Evolutionary conservation across 345 rosid genomes (phyloP).

Genomic region (Nasturtium officinale): DNA sequence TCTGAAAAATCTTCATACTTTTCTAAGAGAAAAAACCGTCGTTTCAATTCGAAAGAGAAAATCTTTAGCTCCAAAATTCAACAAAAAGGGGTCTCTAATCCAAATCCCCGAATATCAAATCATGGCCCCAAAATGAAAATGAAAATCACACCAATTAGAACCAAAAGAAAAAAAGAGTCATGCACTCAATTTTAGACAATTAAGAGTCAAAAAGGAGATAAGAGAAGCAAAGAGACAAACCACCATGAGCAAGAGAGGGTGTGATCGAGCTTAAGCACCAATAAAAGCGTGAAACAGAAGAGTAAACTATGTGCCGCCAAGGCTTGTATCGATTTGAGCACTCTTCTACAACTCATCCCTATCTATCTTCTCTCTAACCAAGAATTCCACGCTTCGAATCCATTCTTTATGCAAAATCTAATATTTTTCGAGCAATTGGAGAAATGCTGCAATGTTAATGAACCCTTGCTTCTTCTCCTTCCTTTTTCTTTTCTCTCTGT

Average conservation of each 20-base stretch:
- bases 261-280: conserved; percentile 73
- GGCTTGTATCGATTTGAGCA: conserved; percentile 87
- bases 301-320: conserved; percentile 78
- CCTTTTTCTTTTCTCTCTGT: conserved; percentile 6
- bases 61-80: conserved; percentile 18
- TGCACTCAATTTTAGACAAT: conserved; percentile 15
- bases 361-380: conserved; percentile 19
- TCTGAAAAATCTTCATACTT: conserved; percentile 5
- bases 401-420: conserved; percentile 11
- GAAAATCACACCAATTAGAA: conserved; percentile 25
- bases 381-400: neutral
- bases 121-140: neutral
- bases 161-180: neutral
- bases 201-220: neutral
- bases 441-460: conserved; percentile 23
- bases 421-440: conserved; percentile 10
- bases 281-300: conserved; percentile 67
- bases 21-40: neutral
- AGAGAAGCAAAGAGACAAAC: conserved; percentile 45
- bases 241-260: conserved; percentile 79
- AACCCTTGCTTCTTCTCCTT: conserved; percentile 33
- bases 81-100: neutral
- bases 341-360: conserved; percentile 85
- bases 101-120: conserved; percentile 3
- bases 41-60: conserved; percentile 9